phyloP scores from a whole-genome alignment of 768 basidiomycete genomes.

The Suillus clintonianus region DNA sequence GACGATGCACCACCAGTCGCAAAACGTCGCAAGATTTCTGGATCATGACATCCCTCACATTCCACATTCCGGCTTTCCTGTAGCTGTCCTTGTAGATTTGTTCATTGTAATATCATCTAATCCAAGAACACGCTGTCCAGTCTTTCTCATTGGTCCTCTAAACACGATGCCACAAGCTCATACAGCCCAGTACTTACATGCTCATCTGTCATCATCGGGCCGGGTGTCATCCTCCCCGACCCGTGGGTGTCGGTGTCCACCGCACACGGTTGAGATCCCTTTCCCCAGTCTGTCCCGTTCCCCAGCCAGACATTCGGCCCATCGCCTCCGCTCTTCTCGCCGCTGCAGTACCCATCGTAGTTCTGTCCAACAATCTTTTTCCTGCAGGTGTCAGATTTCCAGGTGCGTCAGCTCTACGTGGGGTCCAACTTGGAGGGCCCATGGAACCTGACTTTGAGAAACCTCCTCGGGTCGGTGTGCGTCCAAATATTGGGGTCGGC shows the following conservation, averaged over 20 bases:
- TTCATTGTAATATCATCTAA: neutral
- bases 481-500: conserved; percentile 25
- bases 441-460: conserved; percentile 53
- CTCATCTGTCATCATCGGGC: conserved; percentile 23
- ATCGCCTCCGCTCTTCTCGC: conserved; percentile 68
- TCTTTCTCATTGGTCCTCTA: neutral
- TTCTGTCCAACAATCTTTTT: conserved; percentile 70
- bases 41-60: conserved; percentile 21
- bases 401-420: conserved; percentile 67
- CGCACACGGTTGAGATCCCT: conserved; percentile 65
- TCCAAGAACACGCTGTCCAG: neutral
- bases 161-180: neutral
- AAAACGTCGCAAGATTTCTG: conserved; percentile 61
- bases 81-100: neutral
- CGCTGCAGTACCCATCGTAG: conserved; percentile 64
- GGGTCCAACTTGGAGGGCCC: conserved; percentile 81
- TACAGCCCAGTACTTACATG: neutral
- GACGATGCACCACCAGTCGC: conserved; percentile 40
- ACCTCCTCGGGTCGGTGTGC: conserved; percentile 35
- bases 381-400: conserved; percentile 89
- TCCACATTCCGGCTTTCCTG: conserved; percentile 1
- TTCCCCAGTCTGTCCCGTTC: conserved; percentile 47
- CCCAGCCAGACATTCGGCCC: conserved; percentile 61
- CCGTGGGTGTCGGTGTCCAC: conserved; percentile 78
- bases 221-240: conserved; percentile 30